phyloP scores from a whole-genome alignment of 2,329 filamentous ascomycete species.

The Cladosporium sp. region DNA sequence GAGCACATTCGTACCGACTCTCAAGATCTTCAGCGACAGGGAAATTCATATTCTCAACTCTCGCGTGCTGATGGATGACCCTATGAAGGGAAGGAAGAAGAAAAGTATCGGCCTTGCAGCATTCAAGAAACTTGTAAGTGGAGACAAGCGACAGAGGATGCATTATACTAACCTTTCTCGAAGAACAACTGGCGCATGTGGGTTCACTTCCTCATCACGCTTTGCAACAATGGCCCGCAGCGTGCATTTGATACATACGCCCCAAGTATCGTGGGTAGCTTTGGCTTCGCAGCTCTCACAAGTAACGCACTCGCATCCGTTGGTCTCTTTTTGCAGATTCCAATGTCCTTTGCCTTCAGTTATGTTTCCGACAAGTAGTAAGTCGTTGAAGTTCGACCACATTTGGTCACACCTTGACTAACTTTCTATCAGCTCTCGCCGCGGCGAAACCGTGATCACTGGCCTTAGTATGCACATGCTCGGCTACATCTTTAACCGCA shows the following conservation, averaged over 20 bases:
- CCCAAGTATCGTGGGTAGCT: conserved; percentile 27
- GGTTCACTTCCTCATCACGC: conserved; percentile 31
- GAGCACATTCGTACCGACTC: conserved; percentile 24
- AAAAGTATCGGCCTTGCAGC: conserved; percentile 28
- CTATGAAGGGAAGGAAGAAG: conserved; percentile 27
- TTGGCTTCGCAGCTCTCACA: conserved; percentile 22
- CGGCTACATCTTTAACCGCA: conserved; percentile 52
- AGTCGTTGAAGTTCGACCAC: conserved; percentile 21
- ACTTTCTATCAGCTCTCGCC: conserved; percentile 36
- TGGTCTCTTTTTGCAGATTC: conserved; percentile 39
- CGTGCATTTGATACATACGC: conserved; percentile 31
- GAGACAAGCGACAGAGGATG: no score
- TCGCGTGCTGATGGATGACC: conserved; percentile 29
- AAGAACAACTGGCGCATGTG: conserved; percentile 33
- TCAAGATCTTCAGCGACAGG: conserved; percentile 26
- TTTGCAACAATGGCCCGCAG: conserved; percentile 30
- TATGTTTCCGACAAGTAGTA: conserved; percentile 51
- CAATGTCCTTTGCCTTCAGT: conserved; percentile 50
- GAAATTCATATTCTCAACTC: conserved; percentile 29
- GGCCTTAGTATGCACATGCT: conserved; percentile 47
- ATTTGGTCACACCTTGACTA: neutral
- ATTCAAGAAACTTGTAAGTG: conserved; percentile 26
- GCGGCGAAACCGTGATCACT: conserved; percentile 51
- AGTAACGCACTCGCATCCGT: conserved; percentile 32
- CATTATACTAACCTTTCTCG: no score